Evolutionary conservation across 1,139 yeast species (phyloP), one percentile per base, ranked within the genome.

Genomic region (Diutina ranongensis): DNA sequence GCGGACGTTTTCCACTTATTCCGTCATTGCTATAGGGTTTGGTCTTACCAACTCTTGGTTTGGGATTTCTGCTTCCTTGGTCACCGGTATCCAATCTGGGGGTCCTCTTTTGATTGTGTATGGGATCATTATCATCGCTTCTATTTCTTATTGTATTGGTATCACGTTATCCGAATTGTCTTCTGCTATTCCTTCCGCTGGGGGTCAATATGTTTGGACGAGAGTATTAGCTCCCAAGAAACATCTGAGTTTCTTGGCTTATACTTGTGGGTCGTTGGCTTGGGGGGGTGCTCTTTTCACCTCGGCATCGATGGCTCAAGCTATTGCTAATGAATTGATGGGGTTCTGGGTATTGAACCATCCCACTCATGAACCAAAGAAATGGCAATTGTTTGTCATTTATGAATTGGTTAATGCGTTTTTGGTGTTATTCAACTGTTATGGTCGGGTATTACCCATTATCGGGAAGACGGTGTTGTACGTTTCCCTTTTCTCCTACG

Each of bases 31-130:
- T 49, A 80, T 80, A 49, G 85, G 85, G 3, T 80, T 80, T 54
- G 84, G 84, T 21, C 61, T 80, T 48, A 80, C 86, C 25, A 79
- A 79, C 62, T 78, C 83, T 8, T 79, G 85, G 85, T 76, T 78
- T 50, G 84, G 85, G 49, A 76, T 78, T 47, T 76, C 82, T 15
- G 79, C 83, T 1, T 74, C 83, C 12, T 67, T 79, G 58, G 68
- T 78, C 48, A 75, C 83, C 19, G 82, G 83, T 55, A 77, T 79
- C 48, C 65, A 70, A 48, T 75, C 83, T 25, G 84, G 84, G 51
- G 87, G 87, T 28, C 85, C 87, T 10, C 63, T 80, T 66, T 61
- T 78, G 63, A 75, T 80, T 51, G 75, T 80, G 15, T 80, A 79
- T 54, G 87, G 87, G 55, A 79, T 80, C 52, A 63, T 80, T 27